These are phyloP conservation scores for Toxicodendron radicans DNA, from an alignment of 345 rosid genomes.

Conservation along the genomic window DNA sequence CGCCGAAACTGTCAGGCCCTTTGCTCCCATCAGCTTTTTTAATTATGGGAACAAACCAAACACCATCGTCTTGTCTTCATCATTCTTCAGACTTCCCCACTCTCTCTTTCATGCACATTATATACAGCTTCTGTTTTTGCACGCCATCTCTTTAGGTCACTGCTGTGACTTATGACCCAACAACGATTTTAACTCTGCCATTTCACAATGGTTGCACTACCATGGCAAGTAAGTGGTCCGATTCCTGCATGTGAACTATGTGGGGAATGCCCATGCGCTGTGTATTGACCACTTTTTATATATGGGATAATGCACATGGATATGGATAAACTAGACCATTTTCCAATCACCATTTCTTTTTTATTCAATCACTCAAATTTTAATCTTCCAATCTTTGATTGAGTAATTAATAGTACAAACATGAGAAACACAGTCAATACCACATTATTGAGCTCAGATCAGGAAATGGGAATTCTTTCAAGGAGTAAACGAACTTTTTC, in stretches of 20 bases:
- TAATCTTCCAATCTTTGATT: neutral
- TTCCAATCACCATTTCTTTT: neutral
- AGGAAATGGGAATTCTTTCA: neutral
- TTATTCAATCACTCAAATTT: neutral
- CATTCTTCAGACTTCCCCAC: conserved; percentile 25
- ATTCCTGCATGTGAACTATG: neutral
- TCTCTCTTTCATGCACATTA: conserved; percentile 11
- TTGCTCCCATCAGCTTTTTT: neutral
- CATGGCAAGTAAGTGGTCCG: conserved; percentile 11
- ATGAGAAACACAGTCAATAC: neutral
- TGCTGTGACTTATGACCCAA: conserved; percentile 24
- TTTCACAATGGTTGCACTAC: conserved; percentile 7
- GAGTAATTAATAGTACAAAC: neutral
- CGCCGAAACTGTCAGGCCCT: conserved; percentile 29
- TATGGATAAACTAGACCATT: neutral
- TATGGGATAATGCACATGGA: neutral
- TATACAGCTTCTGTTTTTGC: neutral
- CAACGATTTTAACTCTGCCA: conserved; percentile 18
- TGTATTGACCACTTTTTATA: neutral
- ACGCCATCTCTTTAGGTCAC: conserved; percentile 7
- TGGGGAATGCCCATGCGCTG: neutral
- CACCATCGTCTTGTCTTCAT: conserved; percentile 32
- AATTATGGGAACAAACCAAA: conserved; percentile 14
- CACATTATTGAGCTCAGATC: neutral
- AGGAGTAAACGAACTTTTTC: too few relatives aligned